These are phyloP conservation scores for Rubia tinctorum DNA, from an alignment of 305 asterid species.

Conservation along the genomic window DNA sequence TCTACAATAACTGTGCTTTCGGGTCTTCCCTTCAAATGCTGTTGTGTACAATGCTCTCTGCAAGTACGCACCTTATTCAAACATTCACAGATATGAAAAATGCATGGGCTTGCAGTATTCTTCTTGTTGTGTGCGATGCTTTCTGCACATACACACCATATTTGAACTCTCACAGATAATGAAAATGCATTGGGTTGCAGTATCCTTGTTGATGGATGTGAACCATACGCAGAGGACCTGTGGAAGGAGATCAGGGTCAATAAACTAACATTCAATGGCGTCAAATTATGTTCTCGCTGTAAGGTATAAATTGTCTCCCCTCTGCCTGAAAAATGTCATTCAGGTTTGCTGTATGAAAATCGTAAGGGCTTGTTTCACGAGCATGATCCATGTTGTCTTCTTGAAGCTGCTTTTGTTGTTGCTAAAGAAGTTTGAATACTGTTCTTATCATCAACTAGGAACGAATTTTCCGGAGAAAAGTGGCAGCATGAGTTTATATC, in stretches of 20 bases:
- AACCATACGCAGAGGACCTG: slow-evolving; percentile 63
- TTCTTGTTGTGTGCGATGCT: slow-evolving; percentile 11
- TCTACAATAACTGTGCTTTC: neutral
- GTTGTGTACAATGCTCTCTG: neutral
- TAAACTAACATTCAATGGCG: slow-evolving; percentile 52
- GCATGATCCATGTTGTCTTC: neutral
- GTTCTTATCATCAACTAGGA: neutral
- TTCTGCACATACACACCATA: neutral
- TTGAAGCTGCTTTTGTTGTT: neutral
- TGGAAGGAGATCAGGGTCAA: slow-evolving; percentile 69
- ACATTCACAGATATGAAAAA: neutral
- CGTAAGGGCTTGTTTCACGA: neutral
- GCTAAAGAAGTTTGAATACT: neutral
- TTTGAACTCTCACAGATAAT: neutral
- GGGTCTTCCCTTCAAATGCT: slow-evolving; percentile 2
- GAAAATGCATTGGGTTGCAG: slow-evolving; percentile 30
- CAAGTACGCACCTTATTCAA: neutral
- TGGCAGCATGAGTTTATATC: neutral
- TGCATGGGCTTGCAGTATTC: slow-evolving; percentile 38
- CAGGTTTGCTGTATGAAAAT: neutral
- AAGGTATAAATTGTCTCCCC: slow-evolving; percentile 43
- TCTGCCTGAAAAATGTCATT: neutral
- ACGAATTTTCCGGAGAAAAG: neutral
- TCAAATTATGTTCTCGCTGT: slow-evolving; percentile 68
- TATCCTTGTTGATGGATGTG: slow-evolving; percentile 70